phyloP scores from a whole-genome alignment of 371 early-diverging fungal genomes.

The Mortierella sp. region DNA sequence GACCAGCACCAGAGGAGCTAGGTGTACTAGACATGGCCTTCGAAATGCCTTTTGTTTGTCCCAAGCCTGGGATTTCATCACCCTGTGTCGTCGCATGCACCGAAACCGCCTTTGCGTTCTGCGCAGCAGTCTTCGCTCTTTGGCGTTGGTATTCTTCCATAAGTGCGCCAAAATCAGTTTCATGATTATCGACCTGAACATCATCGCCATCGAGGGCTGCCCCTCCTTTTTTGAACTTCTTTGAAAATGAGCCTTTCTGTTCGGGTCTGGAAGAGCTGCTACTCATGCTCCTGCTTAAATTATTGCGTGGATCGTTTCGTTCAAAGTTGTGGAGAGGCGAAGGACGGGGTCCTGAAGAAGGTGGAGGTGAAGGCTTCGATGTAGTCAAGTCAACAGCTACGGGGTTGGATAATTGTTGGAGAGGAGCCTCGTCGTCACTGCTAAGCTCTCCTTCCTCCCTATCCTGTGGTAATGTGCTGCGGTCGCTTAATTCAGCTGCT shows the following conservation, averaged over 20 bases:
- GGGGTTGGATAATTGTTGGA: not conserved
- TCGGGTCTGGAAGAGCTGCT: not conserved
- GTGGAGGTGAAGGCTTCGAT: not conserved
- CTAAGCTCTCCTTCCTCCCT: constrained; percentile 46
- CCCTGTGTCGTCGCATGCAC: not conserved
- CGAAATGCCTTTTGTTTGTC: constrained; percentile 4
- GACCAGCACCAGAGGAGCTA: constrained; percentile 7
- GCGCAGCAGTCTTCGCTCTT: constrained; percentile 17
- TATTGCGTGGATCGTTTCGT: not conserved
- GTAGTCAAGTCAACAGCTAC: not conserved
- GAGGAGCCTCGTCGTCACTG: constrained; percentile 18
- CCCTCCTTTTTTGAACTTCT: no score
- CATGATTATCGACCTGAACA: not conserved
- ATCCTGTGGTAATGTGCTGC: constrained; percentile 1
- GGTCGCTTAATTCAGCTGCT: no score
- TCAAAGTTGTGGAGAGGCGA: not conserved
- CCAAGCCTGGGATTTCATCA: constrained; percentile 37
- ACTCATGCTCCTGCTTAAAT: constrained; percentile 2
- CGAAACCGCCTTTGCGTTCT: not conserved
- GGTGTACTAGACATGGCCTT: not conserved
- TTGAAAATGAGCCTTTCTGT: no score
- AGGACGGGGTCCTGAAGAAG: no score
- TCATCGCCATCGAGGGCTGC: not conserved
- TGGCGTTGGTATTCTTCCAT: constrained; percentile 33
- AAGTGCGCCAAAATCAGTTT: constrained; percentile 21